A percentile compares a stretch with the other conserved stretches of the same genome.
Evolutionary conservation across 2,329 filamentous ascomycete genomes (phyloP).

Genomic region (Aspergillus melleus): DNA sequence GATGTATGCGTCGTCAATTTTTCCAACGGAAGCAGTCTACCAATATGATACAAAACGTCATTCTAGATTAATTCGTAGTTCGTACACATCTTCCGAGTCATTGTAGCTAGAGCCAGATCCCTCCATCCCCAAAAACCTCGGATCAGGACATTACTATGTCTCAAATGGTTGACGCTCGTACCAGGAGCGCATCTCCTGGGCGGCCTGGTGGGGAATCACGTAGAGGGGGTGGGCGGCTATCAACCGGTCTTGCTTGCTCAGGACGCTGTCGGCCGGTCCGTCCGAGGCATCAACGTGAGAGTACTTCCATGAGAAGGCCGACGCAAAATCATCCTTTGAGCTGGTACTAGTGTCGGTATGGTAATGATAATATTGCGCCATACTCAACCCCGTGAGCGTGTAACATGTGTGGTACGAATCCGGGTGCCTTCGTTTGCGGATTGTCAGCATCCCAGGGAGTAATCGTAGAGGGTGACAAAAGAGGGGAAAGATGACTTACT

Average conservation of each 20-base stretch:
- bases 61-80: not conserved
- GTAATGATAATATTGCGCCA: constrained; percentile 67
- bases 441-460: constrained; percentile 18
- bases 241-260: constrained; percentile 70
- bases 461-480: not conserved
- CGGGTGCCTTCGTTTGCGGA: constrained; percentile 56
- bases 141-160: constrained; percentile 1
- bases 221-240: constrained; percentile 78
- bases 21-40: not conserved
- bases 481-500: constrained; percentile 56
- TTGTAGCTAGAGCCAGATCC: not conserved
- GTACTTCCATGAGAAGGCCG: constrained; percentile 42
- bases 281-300: constrained; percentile 45
- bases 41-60: not conserved
- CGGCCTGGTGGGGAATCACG: constrained; percentile 72
- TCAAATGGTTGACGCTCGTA: constrained; percentile 49
- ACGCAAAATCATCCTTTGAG: constrained; percentile 31
- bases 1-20: not conserved
- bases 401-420: constrained; percentile 95
- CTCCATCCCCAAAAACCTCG: not conserved
- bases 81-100: not conserved
- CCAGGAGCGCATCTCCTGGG: constrained; percentile 64
- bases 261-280: constrained; percentile 59
- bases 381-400: constrained; percentile 80
- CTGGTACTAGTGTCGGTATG: constrained; percentile 42